Evolutionary conservation across 1,284 basidiomycete species (phyloP), one percentile per base, ranked within the genome.

Genomic region (Ceratobasidium papillatum): DNA sequence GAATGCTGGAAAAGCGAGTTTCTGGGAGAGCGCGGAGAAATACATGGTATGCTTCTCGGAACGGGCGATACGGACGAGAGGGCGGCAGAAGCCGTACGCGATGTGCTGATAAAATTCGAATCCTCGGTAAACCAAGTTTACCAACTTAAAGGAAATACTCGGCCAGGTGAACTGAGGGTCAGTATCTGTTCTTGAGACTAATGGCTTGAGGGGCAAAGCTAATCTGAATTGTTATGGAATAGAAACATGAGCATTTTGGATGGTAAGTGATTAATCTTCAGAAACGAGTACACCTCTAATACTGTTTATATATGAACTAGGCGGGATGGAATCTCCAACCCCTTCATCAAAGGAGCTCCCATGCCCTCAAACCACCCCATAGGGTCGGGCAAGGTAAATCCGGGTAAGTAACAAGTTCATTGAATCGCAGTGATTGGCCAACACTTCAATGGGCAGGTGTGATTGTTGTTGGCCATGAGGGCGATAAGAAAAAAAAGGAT

Each of bases 31-130:
- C 27, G 9, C 22, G 25, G 27, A 52, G n/a, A 22, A 25, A 80
- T 84, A 58, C 80, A 85, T 56, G 77, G 76, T 32, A 58, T 78
- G 14, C 49, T 78, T 14, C 38, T 77, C 17, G 76, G 62, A 8
- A 62, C 65, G 22, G 74, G 75, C 17, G 41, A 65, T 5, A 47
- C 63, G 14, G 8, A 22, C 8, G 34, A 51, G 17, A 32, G 30
- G 45, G 63, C 58, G 5, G n/a, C 36, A 4, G 12, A 45, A 5
- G 30, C 22, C 8, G 25, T 77, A 9, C 34, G 64, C 27, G 51
- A 75, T 14, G 68, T 45, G n/a, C 30, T 64, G 7, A 14, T 14
- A 2, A n/a, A 47, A 36, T 36, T 65, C 17, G 11, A 25, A 38
- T 36, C 2, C n/a, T 19, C 36, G 9, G 34, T 63, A 36, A 45